These are phyloP conservation scores for Mucor saturninus DNA, from an alignment of 371 early-diverging fungal genomes.

Conservation along the genomic window DNA sequence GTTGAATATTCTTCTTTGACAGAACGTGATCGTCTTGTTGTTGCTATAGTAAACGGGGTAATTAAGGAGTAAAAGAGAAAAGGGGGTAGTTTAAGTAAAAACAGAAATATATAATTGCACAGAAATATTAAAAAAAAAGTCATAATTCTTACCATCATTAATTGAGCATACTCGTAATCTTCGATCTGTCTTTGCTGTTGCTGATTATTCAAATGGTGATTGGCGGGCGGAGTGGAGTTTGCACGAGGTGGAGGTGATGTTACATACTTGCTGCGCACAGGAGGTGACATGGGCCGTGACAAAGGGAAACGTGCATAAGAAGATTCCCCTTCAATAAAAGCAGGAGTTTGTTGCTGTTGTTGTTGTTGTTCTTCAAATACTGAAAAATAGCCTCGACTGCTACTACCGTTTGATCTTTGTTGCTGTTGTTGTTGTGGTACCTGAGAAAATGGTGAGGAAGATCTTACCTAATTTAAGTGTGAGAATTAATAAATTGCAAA, in stretches of 20 bases:
- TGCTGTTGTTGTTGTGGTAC: conserved; percentile 10
- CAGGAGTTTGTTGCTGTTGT: conserved; percentile 7
- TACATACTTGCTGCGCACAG: conserved; percentile 36
- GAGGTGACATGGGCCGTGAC: conserved; percentile 38
- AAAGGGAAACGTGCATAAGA: conserved; percentile 26
- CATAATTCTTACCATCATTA: conserved; percentile 12
- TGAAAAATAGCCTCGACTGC: conserved; percentile 9
- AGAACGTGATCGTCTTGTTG: conserved; percentile 7
- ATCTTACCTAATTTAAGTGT: conserved; percentile 3
- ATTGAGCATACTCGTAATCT: conserved; percentile 32
- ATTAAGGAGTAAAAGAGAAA: not conserved
- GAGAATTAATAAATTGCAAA: no score
- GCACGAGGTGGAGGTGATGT: conserved; percentile 46
- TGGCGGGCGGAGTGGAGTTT: conserved; percentile 49
- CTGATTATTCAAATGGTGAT: conserved; percentile 21
- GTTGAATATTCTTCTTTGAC: conserved; percentile 22
- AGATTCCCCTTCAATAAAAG: conserved; percentile 8
- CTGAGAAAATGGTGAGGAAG: conserved; percentile 11
- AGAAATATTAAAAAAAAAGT: not conserved
- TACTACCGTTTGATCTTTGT: conserved; percentile 3
- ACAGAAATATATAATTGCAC: not conserved
- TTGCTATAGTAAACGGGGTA: not conserved
- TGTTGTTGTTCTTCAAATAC: conserved; percentile 4
- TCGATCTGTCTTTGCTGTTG: conserved; percentile 23
- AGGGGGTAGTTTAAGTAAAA: not conserved